Evolutionary conservation across 2,329 filamentous ascomycete genomes (phyloP), one percentile per base, ranked within the genome.

Genomic region (Claviceps lovelessii): DNA sequence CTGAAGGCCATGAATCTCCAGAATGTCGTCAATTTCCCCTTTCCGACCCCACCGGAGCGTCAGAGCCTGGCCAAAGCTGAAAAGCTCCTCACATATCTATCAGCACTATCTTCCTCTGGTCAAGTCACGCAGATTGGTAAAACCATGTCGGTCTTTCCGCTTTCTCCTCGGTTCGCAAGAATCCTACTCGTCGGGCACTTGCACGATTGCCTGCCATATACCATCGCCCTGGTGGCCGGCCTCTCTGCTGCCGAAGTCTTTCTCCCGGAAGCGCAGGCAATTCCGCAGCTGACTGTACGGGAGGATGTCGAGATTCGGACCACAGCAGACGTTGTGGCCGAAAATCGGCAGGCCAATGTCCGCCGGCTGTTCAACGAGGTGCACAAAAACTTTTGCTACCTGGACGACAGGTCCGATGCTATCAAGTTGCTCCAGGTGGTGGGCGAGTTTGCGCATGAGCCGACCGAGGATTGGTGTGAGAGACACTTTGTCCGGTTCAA

Each of bases 1-100:
- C 81, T 98, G 62, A 98, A 97, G 73, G 83, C 86, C 52, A 95
- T 98, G 88, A 88, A 90, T 54, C 80, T 96, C 37, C 86, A 91
- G 57, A 84, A 90, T 55, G 86, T 98, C 8, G 79, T 88, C 66
- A 94, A 93, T 68, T 98, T 98, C 67, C 93, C 94, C 0, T 98
- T 97, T 67, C 93, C 93, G 4, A 97, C 91, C 15, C 84, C 90
- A 0, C 93, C 93, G 1, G 85, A 90, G 62, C 78, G 83, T 15
- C 76, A 83, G 53, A 88, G 83, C 58, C 75, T 98, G 23, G 79
- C 81, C 51, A 88, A 86, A 64, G 90, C 93, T 0, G 93, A 98
- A 71, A 89, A 85, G 64, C 76, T 96, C 8, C 76, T 98, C 9
- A 84, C 80, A 49, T 94, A 95, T 65, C 78, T 98, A 4, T 88